Conservation (phyloP, 163 green algal genomes). For the Chlorella variabilis region DNA sequence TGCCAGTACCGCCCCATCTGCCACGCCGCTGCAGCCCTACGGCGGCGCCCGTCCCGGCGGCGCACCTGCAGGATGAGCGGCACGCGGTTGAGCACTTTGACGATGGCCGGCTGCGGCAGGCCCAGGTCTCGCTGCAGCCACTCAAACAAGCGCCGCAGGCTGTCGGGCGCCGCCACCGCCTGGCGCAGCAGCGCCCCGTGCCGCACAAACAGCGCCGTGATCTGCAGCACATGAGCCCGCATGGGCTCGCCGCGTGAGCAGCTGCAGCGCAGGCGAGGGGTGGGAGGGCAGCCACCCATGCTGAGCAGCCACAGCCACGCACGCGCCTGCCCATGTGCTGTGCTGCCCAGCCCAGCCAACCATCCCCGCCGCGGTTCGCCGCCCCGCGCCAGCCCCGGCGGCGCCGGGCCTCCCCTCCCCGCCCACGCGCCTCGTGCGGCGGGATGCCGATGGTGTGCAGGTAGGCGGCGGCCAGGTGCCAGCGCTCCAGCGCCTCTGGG, state of each 20-base stretch:
- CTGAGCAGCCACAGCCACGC: too few species aligned
- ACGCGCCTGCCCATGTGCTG: too few species aligned
- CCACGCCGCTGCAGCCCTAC: too few species aligned
- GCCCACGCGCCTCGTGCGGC: neutral
- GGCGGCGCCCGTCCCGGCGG: too few species aligned
- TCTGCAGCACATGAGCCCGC: too few species aligned
- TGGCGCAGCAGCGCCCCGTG: conserved; percentile 34
- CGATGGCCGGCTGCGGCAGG: neutral
- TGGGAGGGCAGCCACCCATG: neutral
- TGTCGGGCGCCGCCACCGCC: conserved; percentile 34
- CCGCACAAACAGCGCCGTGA: conserved; percentile 30
- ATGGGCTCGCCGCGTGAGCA: neutral
- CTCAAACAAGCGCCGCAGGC: conserved; percentile 41
- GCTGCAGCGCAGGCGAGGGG: neutral
- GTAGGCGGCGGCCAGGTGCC: conserved; percentile 40
- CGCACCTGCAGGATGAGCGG: neutral
- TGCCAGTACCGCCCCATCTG: too few species aligned
- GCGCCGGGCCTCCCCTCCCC: too few species aligned
- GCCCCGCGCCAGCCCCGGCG: neutral
- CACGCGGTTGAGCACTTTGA: conserved; percentile 3
- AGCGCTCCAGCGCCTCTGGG: conserved; percentile 46
- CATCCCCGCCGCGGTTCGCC: too few species aligned
- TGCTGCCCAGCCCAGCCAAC: too few species aligned
- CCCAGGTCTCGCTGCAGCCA: conserved; percentile 39
- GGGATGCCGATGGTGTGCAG: conserved; percentile 37